Evolutionary conservation across 1,284 basidiomycete genomes (phyloP).

Genomic region (Moniliella sp.): DNA sequence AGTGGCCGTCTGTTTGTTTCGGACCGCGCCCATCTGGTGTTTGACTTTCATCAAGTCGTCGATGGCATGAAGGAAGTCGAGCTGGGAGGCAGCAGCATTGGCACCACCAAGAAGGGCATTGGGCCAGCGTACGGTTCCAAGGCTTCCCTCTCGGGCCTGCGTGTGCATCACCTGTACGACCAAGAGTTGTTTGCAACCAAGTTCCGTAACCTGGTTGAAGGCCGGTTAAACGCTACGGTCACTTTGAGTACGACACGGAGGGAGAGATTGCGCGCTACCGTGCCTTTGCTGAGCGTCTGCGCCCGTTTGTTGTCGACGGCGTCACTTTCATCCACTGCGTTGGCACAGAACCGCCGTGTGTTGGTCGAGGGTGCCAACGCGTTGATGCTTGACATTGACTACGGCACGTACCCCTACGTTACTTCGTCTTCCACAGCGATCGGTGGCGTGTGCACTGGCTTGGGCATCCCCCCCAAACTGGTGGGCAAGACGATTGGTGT

Average conservation of each 20-base stretch:
- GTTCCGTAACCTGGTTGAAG: constrained; percentile 86
- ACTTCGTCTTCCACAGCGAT: constrained; percentile 79
- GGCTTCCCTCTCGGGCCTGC: constrained; percentile 79
- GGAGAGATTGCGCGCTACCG: constrained; percentile 77
- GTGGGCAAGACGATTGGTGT: constrained; percentile 75
- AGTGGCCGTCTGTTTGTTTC: constrained; percentile 74
- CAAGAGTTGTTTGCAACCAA: constrained; percentile 63
- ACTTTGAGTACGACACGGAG: constrained; percentile 96
- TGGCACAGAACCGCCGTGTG: constrained; percentile 51
- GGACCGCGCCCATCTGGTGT: constrained; percentile 84
- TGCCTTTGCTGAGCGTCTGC: constrained; percentile 62
- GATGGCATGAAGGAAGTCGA: constrained; percentile 95
- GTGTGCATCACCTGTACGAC: constrained; percentile 89
- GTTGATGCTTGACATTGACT: constrained; percentile 91
- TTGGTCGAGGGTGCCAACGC: constrained; percentile 94
- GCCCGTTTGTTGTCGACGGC: constrained; percentile 71
- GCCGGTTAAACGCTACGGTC: constrained; percentile 94
- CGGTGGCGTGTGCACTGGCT: constrained; percentile 82
- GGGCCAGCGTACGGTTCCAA: constrained; percentile 95
- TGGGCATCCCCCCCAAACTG: constrained; percentile 71
- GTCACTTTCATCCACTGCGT: constrained; percentile 59
- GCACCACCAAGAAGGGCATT: constrained; percentile 91
- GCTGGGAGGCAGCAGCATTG: constrained; percentile 71
- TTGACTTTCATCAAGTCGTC: constrained; percentile 97
- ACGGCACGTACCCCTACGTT: constrained; percentile 89